A percentile compares a stretch with the other conserved stretches of the same genome.
Conservation (phyloP, 805 yeast genomes). For the Yarrowia sp. region DNA sequence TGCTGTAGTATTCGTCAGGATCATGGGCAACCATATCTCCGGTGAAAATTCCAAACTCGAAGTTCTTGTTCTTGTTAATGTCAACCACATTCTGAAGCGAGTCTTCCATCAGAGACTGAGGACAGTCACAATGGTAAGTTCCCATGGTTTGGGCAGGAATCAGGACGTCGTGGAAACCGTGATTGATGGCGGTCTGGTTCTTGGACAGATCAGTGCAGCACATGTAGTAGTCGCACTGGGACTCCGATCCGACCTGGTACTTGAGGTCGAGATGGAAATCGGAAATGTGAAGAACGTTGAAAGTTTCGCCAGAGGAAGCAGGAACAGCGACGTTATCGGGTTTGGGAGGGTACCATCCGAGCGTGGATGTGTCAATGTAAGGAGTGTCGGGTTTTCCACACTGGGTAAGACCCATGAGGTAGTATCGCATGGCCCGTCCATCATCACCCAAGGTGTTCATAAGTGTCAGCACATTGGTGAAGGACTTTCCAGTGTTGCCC, state of each 20-base stretch:
- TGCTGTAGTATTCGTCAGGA: conserved; percentile 43
- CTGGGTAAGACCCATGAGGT: conserved; percentile 46
- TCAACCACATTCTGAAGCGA: conserved; percentile 48
- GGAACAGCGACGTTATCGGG: conserved; percentile 35
- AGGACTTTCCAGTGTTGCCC: conserved; percentile 33
- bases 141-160: conserved; percentile 64
- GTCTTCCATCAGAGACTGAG: conserved; percentile 57
- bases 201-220: conserved; percentile 48
- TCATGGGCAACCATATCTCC: conserved; percentile 74
- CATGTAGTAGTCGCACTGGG: conserved; percentile 47
- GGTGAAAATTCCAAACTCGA: conserved; percentile 64
- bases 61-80: conserved; percentile 40
- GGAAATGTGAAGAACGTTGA: conserved; percentile 62
- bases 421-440: conserved; percentile 57
- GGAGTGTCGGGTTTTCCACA: conserved; percentile 50
- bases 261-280: conserved; percentile 62
- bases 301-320: conserved; percentile 38
- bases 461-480: conserved; percentile 48
- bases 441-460: conserved; percentile 54
- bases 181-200: conserved; percentile 24
- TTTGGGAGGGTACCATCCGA: conserved; percentile 45
- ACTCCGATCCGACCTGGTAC: conserved; percentile 47
- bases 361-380: conserved; percentile 42
- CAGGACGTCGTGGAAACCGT: conserved; percentile 32
- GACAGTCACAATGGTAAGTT: conserved; percentile 61